Percentiles rank a stretch among this genome's conserved stretches.
Evolutionary conservation across 257 asterid species (phyloP).

Genomic region (Rehmannia glutinosa): DNA sequence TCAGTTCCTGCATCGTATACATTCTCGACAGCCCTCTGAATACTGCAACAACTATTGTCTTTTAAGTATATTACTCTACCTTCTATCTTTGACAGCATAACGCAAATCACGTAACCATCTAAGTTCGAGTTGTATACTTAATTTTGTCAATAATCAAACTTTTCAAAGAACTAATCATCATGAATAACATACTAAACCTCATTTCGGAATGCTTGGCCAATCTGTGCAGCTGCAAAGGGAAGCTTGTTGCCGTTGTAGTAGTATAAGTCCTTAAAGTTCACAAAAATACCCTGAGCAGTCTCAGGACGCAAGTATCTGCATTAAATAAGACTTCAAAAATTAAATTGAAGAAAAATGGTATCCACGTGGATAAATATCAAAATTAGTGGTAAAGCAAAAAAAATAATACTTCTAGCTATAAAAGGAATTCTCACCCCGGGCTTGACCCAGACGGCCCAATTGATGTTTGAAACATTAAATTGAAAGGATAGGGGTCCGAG

Average conservation of each 20-base stretch:
- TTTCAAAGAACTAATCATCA: not conserved
- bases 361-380: not conserved
- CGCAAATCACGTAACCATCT: too few species aligned
- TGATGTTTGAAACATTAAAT: constrained; percentile 75
- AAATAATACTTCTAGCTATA: not conserved
- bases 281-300: constrained; percentile 86
- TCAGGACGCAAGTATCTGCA: constrained; percentile 83
- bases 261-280: constrained; percentile 69
- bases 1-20: constrained; percentile 5
- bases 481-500: constrained; percentile 79
- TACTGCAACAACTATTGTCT: not conserved
- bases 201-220: constrained; percentile 80
- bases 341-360: not conserved
- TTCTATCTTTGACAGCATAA: not conserved
- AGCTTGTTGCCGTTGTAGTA: constrained; percentile 65
- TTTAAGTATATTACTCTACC: not conserved
- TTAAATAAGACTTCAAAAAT: constrained; percentile 1
- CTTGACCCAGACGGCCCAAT: constrained; percentile 71
- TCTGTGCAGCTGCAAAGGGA: constrained; percentile 85
- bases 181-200: constrained; percentile 40
- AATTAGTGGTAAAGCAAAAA: not conserved
- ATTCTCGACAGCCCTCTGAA: not conserved
- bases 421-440: constrained; percentile 53
- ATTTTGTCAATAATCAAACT: not conserved
- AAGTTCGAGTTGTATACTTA: not conserved